These are phyloP conservation scores for Penicillium vulpinum DNA, from an alignment of 2,329 filamentous ascomycete species.

Conservation along the genomic window DNA sequence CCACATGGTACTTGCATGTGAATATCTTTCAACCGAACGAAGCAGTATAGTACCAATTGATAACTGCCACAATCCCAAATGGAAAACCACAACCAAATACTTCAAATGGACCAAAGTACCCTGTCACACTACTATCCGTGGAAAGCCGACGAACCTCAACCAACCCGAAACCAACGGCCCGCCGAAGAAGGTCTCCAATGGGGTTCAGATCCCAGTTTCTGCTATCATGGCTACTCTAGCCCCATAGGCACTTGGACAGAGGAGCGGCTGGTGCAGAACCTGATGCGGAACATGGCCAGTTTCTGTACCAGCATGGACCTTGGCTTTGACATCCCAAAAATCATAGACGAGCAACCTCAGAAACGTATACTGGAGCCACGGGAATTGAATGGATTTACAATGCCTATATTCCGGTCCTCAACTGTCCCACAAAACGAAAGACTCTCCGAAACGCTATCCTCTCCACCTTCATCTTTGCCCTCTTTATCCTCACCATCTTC, in stretches of 20 bases:
- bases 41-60: neutral
- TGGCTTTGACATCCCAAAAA: slow-evolving; percentile 3
- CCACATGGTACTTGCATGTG: too few relatives aligned
- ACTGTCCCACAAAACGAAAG: neutral
- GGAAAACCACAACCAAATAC: neutral
- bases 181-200: slow-evolving; percentile 20
- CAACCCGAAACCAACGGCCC: slow-evolving; percentile 2
- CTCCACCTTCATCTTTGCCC: neutral
- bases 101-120: neutral
- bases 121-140: neutral
- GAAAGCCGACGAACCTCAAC: slow-evolving; percentile 3
- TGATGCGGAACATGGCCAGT: slow-evolving; percentile 23
- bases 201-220: slow-evolving; percentile 26
- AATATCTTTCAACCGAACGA: neutral
- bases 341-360: neutral
- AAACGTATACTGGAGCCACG: neutral
- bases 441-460: neutral
- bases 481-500: neutral
- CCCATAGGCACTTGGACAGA: slow-evolving; percentile 26
- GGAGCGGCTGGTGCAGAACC: slow-evolving; percentile 18
- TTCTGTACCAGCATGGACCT: slow-evolving; percentile 15
- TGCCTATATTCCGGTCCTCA: neutral
- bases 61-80: neutral
- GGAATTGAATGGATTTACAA: slow-evolving; percentile 4
- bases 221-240: slow-evolving; percentile 23